phyloP scores from a whole-genome alignment of 345 rosid species.

The Arabis hirsuta region DNA sequence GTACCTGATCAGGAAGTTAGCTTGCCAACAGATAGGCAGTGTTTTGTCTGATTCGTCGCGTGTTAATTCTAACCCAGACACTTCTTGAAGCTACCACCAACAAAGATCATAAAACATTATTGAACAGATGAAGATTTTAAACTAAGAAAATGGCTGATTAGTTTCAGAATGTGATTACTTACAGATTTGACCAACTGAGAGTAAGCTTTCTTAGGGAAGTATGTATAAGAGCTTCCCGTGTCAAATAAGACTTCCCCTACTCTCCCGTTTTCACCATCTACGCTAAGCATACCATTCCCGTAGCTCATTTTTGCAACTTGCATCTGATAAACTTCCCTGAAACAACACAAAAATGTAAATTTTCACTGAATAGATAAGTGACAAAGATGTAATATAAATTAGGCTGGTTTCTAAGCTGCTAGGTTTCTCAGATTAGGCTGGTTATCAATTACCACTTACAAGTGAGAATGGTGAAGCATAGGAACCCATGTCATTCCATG shows the following conservation, averaged over 20 bases:
- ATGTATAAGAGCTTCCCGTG: conserved; percentile 92
- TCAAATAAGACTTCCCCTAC: conserved; percentile 62
- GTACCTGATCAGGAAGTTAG: conserved; percentile 66
- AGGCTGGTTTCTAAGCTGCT: background rate
- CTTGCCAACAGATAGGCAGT: conserved; percentile 80
- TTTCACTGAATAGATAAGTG: background rate
- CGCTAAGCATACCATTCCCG: conserved; percentile 59
- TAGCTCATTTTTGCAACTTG: conserved; percentile 64
- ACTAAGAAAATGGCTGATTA: background rate
- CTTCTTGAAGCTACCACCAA: conserved; percentile 62
- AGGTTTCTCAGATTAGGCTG: conserved; percentile 6
- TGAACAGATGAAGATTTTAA: conserved; percentile 24
- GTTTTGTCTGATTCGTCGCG: conserved; percentile 66
- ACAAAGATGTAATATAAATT: background rate
- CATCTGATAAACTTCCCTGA: conserved; percentile 66
- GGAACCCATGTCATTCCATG: conserved; percentile 89
- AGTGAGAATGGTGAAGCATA: conserved; percentile 58
- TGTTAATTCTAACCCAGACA: conserved; percentile 51
- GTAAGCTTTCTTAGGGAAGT: conserved; percentile 76
- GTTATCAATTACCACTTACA: conserved; percentile 51
- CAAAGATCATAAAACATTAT: background rate
- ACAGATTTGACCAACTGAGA: conserved; percentile 69
- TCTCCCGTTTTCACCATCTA: conserved; percentile 51
- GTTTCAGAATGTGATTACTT: conserved; percentile 41
- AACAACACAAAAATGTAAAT: conserved; percentile 19